Evolutionary conservation across 164 flowering plant genomes (phyloP).

Genomic region (Cinnamomum micranthum): DNA sequence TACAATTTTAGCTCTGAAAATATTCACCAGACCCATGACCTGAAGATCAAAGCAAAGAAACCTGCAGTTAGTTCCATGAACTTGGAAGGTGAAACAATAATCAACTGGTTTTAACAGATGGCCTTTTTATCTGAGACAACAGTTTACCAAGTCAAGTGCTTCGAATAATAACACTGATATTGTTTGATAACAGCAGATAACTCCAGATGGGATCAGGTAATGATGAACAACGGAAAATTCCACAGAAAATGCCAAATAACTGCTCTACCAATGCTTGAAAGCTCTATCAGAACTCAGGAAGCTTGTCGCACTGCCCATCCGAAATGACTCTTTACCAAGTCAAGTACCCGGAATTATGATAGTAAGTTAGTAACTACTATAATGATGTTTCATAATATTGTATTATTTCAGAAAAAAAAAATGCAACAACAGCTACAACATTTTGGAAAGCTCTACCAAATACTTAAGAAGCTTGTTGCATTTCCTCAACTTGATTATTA

Average conservation of each 20-base stretch:
- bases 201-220: too few species aligned
- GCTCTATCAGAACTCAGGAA: too few species aligned
- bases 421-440: not conserved
- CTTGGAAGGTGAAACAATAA: not conserved
- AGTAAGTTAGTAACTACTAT: not conserved
- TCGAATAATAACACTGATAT: too few species aligned
- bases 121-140: too few species aligned
- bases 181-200: too few species aligned
- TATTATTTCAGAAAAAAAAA: too few species aligned
- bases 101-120: too few species aligned
- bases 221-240: too few species aligned
- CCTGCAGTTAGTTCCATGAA: not conserved
- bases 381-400: too few species aligned
- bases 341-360: not conserved
- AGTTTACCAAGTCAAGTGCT: too few species aligned
- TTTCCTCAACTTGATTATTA: not conserved
- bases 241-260: too few species aligned
- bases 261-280: too few species aligned
- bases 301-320: not conserved
- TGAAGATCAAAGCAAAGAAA: conserved; percentile 21
- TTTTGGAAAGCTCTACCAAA: not conserved
- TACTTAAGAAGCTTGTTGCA: not conserved
- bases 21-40: conserved; percentile 89
- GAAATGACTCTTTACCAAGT: not conserved
- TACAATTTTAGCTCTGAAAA: conserved; percentile 84